Evolutionary conservation across 805 yeast species (phyloP), one percentile per base, ranked within the genome.

Genomic region (Nematodospora valgi): DNA sequence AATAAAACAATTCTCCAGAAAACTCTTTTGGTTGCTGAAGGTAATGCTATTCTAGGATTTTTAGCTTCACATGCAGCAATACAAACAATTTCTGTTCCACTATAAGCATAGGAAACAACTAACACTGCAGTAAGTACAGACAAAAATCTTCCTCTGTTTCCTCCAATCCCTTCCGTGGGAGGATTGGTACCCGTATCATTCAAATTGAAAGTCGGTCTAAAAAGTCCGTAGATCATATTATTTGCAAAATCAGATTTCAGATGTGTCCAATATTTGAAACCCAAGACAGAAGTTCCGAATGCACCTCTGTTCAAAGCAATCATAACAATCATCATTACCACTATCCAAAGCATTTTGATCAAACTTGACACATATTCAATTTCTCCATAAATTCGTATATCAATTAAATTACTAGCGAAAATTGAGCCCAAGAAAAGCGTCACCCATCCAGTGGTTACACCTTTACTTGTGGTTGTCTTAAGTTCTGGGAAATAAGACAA

Each of bases 11-110:
- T 74, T 48, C 89, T 65, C 71, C 84, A 81, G 52, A 84, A 83
- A 2, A 84, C 86, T 46, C 82, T 68, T 46, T 71, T 78, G 2
- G 89, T 83, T 1, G 93, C 91, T 8, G 80, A 70, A 1, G 94
- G 94, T 12, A 86, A 65, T 0, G 91, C 79, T 41, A 71, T 76
- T 44, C 93, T 66, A 4, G 95, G 95, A 45, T 83, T 80, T 41
- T 80, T 68, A n/a, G 89, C 84, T 55, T 86, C 95, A 55, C 89
- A 85, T 5, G 91, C 87, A 2, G 93, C 91, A 36, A 85, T 76
- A 44, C 85, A 78, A 9, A 86, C 89, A 54, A 82, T 78, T 46
- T 86, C 95, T 1, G 88, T 82, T 0, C 95, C 95, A 32, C 83
- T 77, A 49, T 80, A 86, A 0, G 94, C 83, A 55, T 81, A 86